Evolutionary conservation across 2,329 filamentous ascomycete species (phyloP).

Genomic region (Aspergillus nomiae): DNA sequence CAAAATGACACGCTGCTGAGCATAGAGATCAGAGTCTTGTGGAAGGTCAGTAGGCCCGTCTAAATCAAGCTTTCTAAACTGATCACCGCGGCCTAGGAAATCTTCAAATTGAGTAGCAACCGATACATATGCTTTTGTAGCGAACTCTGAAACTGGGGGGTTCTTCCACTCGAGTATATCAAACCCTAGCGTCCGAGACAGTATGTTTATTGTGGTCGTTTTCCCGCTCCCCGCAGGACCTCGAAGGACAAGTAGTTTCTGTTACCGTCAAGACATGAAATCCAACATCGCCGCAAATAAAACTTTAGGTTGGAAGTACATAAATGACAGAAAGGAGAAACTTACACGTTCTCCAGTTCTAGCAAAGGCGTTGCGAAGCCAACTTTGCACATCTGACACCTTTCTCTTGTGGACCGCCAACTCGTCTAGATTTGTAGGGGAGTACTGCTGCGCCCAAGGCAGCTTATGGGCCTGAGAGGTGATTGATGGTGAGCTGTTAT

Average conservation of each 20-base stretch:
- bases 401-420: conserved; percentile 95
- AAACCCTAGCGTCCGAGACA: conserved; percentile 75
- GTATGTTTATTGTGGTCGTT: conserved; percentile 78
- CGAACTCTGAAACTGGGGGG: conserved; percentile 64
- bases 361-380: conserved; percentile 74
- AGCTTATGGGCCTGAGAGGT: conserved; percentile 54
- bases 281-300: background rate
- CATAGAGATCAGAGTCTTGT: conserved; percentile 2
- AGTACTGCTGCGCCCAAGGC: conserved; percentile 88
- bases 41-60: conserved; percentile 13
- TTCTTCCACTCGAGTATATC: conserved; percentile 91
- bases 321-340: conserved; percentile 5
- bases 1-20: conserved; percentile 60
- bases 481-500: background rate
- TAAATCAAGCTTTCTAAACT: conserved; percentile 71
- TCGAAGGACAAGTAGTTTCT: conserved; percentile 81
- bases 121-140: conserved; percentile 66
- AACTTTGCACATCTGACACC: conserved; percentile 78
- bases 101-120: conserved; percentile 84
- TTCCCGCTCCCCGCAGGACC: conserved; percentile 91
- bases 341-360: conserved; percentile 53
- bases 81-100: conserved; percentile 79
- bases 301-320: background rate
- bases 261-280: conserved; percentile 32
- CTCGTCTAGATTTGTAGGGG: conserved; percentile 73